These are phyloP conservation scores for Onygena corvina DNA, from an alignment of 2,329 filamentous ascomycete species.

Conservation along the genomic window DNA sequence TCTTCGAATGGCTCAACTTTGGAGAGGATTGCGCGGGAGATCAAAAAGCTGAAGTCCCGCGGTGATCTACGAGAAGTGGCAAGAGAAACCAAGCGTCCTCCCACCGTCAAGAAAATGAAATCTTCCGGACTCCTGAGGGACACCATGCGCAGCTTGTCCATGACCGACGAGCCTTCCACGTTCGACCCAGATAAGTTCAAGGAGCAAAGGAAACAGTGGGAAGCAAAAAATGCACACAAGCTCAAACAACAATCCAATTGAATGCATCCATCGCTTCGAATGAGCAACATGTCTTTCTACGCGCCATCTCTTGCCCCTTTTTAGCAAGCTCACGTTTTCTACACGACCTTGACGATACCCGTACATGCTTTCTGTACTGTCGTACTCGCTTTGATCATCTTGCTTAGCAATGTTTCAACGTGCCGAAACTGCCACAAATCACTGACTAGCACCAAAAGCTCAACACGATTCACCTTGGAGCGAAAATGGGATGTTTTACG, in stretches of 20 bases:
- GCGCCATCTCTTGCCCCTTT: neutral
- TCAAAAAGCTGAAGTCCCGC: constrained; percentile 47
- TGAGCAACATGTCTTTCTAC: constrained; percentile 2
- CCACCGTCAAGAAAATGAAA: constrained; percentile 27
- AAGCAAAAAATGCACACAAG: constrained; percentile 32
- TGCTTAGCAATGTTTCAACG: neutral
- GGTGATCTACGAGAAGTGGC: constrained; percentile 36
- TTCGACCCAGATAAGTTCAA: constrained; percentile 42
- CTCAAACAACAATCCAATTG: constrained; percentile 10
- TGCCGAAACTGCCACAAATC: neutral
- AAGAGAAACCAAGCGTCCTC: constrained; percentile 20
- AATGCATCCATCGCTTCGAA: neutral
- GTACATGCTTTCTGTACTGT: constrained; percentile 2
- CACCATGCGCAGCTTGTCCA: constrained; percentile 23
- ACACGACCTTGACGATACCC: constrained; percentile 4
- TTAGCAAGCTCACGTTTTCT: neutral
- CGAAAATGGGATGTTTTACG: neutral
- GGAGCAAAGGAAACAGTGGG: constrained; percentile 37
- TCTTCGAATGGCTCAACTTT: constrained; percentile 39
- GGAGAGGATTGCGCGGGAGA: constrained; percentile 48
- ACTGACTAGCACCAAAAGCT: neutral
- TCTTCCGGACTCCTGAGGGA: constrained; percentile 23
- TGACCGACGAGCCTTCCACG: constrained; percentile 27
- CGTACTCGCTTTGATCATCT: neutral
- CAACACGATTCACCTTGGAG: constrained; percentile 2